Conservation (phyloP, 345 rosid species). For the Pistacia integerrima region DNA sequence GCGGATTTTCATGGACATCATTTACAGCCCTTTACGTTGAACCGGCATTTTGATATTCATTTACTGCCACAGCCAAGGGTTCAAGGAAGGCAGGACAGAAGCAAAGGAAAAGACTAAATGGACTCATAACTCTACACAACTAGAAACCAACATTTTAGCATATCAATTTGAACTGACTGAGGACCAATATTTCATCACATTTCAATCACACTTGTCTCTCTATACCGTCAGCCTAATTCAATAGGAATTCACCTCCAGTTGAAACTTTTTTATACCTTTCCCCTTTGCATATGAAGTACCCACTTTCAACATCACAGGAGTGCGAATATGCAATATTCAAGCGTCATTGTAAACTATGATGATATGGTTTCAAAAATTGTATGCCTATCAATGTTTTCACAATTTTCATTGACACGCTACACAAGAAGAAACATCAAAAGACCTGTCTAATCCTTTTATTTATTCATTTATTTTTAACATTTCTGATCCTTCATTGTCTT, state of each 20-base stretch:
- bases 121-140: not conserved
- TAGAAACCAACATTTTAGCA: not conserved
- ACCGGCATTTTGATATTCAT: not conserved
- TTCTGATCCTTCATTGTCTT: not conserved
- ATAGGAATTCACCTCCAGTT: too few relatives aligned
- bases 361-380: too few relatives aligned
- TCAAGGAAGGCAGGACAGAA: not conserved
- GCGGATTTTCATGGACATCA: not conserved
- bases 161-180: not conserved
- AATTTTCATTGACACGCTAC: too few relatives aligned
- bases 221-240: too few relatives aligned
- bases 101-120: too few relatives aligned
- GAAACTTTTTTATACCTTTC: too few relatives aligned
- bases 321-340: too few relatives aligned
- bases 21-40: not conserved
- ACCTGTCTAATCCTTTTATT: not conserved
- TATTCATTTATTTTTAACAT: not conserved
- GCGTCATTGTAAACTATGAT: too few relatives aligned
- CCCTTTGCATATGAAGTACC: too few relatives aligned
- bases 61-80: not conserved
- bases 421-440: not conserved
- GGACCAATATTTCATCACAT: too few relatives aligned
- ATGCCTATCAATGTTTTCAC: not conserved
- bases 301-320: too few relatives aligned
- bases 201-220: too few relatives aligned